Conservation (phyloP, 2,329 filamentous ascomycete species). For the Alternaria longipes region DNA sequence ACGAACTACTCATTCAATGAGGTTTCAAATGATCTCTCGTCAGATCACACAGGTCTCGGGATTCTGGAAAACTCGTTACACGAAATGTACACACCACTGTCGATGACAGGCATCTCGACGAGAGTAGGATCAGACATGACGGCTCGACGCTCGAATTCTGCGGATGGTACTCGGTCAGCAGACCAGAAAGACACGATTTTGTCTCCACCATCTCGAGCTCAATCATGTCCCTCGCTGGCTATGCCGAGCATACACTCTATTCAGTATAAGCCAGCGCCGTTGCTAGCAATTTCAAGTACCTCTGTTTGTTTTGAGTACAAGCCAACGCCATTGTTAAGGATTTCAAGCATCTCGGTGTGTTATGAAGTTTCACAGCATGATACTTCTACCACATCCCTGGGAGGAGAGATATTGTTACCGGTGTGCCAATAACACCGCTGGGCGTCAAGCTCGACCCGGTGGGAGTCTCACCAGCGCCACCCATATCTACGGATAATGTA, state of each 20-base stretch:
- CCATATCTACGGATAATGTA: background rate
- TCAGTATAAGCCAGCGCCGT: background rate
- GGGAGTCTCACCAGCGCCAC: background rate
- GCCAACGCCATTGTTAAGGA: background rate
- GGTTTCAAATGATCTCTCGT: background rate
- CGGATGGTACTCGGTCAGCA: background rate
- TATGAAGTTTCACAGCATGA: background rate
- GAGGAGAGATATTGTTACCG: background rate
- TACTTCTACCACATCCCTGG: background rate
- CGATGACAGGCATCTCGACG: background rate
- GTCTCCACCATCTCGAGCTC: background rate
- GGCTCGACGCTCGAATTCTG: background rate
- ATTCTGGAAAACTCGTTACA: background rate
- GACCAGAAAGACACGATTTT: background rate
- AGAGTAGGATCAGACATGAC: background rate
- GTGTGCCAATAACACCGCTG: background rate
- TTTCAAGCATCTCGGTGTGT: background rate
- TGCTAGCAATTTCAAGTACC: background rate
- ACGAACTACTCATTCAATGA: background rate
- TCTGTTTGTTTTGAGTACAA: background rate
- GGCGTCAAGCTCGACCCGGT: background rate
- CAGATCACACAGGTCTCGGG: background rate
- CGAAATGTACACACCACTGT: background rate
- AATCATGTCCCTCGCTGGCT: background rate
- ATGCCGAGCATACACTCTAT: background rate